A percentile compares a stretch with the other conserved stretches of the same genome.
These are phyloP conservation scores for Lodderomyces pseudojiufengensis DNA, from an alignment of 1,139 yeast genomes.

Conservation along the genomic window DNA sequence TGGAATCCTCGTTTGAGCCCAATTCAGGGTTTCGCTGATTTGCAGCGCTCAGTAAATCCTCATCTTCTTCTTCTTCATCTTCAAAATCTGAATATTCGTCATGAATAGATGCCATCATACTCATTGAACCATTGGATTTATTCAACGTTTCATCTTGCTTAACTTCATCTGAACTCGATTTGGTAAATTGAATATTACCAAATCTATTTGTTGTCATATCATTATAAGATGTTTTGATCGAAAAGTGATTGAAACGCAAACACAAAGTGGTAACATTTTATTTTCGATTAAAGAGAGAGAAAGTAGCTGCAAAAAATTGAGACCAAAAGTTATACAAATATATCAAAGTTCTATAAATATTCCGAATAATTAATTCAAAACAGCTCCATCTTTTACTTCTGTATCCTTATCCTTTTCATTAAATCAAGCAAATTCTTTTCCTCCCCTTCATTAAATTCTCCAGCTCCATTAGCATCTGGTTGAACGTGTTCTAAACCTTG, in stretches of 20 bases:
- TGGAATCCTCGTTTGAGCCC: too few species aligned
- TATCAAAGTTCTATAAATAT: too few species aligned
- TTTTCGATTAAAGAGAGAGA: too few species aligned
- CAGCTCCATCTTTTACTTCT: neutral
- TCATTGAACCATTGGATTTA: conserved; percentile 1
- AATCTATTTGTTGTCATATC: conserved; percentile 7
- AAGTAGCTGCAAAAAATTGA: too few species aligned
- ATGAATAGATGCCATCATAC: conserved; percentile 16
- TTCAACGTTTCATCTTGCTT: too few species aligned
- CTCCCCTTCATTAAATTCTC: conserved; percentile 14
- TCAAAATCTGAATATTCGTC: conserved; percentile 24
- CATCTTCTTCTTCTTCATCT: conserved; percentile 16
- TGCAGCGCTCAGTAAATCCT: too few species aligned
- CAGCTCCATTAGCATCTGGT: conserved; percentile 19
- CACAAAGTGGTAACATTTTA: neutral
- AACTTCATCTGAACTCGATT: conserved; percentile 2
- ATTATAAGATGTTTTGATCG: neutral
- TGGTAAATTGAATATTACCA: conserved; percentile 11
- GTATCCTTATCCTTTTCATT: conserved; percentile 13
- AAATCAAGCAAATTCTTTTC: conserved; percentile 25
- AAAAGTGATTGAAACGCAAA: neutral
- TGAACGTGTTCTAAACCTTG: conserved; percentile 37
- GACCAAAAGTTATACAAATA: too few species aligned
- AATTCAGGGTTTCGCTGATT: too few species aligned
- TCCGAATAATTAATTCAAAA: too few species aligned